Evolutionary conservation across 352 stramenopile species (phyloP).

Genomic region (Globisporangium polare): DNA sequence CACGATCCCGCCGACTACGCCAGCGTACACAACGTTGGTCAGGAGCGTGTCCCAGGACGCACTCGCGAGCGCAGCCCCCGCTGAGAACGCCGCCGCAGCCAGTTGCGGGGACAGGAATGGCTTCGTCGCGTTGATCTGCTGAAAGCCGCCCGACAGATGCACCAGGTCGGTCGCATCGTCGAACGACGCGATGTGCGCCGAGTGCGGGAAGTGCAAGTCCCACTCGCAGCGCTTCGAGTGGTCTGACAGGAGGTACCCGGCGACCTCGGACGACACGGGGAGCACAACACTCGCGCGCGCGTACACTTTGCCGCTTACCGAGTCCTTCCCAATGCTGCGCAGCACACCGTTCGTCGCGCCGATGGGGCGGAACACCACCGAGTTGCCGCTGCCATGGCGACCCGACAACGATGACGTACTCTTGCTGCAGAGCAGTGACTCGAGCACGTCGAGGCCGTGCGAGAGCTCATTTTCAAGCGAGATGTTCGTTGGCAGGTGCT

Average conservation of each 20-base stretch:
- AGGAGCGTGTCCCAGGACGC: conserved; percentile 43
- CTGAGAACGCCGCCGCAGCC: conserved; percentile 33
- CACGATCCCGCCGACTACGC: conserved; percentile 36
- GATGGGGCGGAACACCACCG: conserved; percentile 56
- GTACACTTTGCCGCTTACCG: conserved; percentile 33
- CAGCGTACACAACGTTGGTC: conserved; percentile 45
- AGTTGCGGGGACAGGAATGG: conserved; percentile 51
- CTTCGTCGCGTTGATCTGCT: conserved; percentile 37
- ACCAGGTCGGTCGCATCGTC: conserved; percentile 75
- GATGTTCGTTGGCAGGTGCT: conserved; percentile 66
- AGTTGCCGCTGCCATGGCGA: conserved; percentile 17
- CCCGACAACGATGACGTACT: background rate
- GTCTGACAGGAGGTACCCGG: conserved; percentile 54
- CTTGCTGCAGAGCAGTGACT: conserved; percentile 45
- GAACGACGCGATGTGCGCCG: conserved; percentile 60
- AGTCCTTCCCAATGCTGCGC: conserved; percentile 49
- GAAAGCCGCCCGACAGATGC: conserved; percentile 52
- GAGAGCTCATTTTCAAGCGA: conserved; percentile 75
- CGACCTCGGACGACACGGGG: conserved; percentile 63
- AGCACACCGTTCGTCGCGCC: conserved; percentile 52
- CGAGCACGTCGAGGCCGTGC: conserved; percentile 58
- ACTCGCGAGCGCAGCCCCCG: conserved; percentile 42
- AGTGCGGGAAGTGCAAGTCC: conserved; percentile 70
- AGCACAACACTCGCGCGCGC: conserved; percentile 64
- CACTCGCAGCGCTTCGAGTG: conserved; percentile 69